These are phyloP conservation scores for Saccharomyces hybrid DNA, from an alignment of 1,139 yeast species.

Conservation along the genomic window DNA sequence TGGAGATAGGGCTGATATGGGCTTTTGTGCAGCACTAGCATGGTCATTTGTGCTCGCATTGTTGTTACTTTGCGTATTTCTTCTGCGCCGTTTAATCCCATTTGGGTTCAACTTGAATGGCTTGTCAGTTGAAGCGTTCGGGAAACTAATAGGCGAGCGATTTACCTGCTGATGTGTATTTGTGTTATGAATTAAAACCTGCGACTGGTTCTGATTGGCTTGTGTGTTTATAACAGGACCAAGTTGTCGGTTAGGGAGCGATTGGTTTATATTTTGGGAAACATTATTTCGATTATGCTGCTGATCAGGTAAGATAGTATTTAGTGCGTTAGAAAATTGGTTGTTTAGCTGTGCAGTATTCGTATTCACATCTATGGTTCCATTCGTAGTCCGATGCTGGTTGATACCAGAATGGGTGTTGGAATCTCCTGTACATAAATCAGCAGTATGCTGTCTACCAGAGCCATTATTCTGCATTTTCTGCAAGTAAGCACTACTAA, in stretches of 20 bases:
- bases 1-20: constrained; percentile 3
- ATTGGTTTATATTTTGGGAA: background rate
- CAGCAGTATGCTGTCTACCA: background rate
- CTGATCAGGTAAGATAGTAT: background rate
- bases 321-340: background rate
- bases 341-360: background rate
- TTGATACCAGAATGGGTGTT: background rate
- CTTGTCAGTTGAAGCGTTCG: constrained; percentile 2
- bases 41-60: background rate
- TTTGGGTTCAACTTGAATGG: constrained; percentile 28
- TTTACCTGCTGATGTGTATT: background rate
- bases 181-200: background rate
- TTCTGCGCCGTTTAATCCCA: constrained; percentile 27
- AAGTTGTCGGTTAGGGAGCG: background rate
- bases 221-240: background rate
- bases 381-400: background rate
- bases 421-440: background rate
- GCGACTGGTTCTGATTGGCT: background rate
- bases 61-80: constrained; percentile 5
- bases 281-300: background rate
- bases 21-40: constrained; percentile 2
- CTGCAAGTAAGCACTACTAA: constrained; percentile 21
- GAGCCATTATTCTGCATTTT: constrained; percentile 8
- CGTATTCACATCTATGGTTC: constrained; percentile 1
- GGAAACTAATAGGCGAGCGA: background rate